Conservation (phyloP, 2,329 filamentous ascomycete genomes). For the Talaromyces pinophilus region DNA sequence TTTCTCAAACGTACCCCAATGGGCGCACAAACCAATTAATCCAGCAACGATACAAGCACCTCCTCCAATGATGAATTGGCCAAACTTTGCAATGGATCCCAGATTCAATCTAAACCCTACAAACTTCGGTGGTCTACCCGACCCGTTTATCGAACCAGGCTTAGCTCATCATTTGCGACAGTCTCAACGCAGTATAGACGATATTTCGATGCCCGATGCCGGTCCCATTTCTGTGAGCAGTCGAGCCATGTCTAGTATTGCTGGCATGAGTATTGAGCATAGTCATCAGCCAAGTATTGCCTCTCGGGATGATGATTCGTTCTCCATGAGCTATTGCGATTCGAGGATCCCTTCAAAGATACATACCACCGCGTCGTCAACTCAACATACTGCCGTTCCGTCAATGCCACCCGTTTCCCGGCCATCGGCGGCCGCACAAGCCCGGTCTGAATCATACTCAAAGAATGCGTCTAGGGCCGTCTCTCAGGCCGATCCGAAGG, state of each 20-base stretch:
- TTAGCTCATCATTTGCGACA: slow-evolving; percentile 34
- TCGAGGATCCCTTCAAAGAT: slow-evolving; percentile 41
- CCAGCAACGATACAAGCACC: slow-evolving; percentile 3
- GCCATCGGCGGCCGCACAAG: slow-evolving; percentile 34
- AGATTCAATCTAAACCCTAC: slow-evolving; percentile 27
- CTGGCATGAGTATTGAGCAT: slow-evolving; percentile 45
- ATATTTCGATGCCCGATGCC: slow-evolving; percentile 52
- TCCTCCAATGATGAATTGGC: slow-evolving; percentile 14
- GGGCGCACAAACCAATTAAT: slow-evolving; percentile 36
- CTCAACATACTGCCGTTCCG: slow-evolving; percentile 36
- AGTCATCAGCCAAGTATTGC: slow-evolving; percentile 43
- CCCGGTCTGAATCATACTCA: slow-evolving; percentile 32
- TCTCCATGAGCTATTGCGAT: slow-evolving; percentile 16
- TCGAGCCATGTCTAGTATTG: slow-evolving; percentile 44
- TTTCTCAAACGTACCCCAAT: slow-evolving; percentile 31
- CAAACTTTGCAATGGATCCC: slow-evolving; percentile 27
- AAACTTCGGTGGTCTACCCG: slow-evolving; percentile 20
- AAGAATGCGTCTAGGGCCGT: slow-evolving; percentile 24
- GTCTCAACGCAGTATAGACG: slow-evolving; percentile 44
- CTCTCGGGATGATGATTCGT: slow-evolving; percentile 41
- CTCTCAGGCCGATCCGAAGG: slow-evolving; percentile 17
- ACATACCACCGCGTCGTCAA: slow-evolving; percentile 32
- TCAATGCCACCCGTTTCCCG: slow-evolving; percentile 28
- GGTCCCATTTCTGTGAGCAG: slow-evolving; percentile 44
- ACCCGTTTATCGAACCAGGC: slow-evolving; percentile 47